A percentile compares a stretch with the other conserved stretches of the same genome.
Conservation (phyloP, 1,284 basidiomycete species). For the Ustilago loliicola region DNA sequence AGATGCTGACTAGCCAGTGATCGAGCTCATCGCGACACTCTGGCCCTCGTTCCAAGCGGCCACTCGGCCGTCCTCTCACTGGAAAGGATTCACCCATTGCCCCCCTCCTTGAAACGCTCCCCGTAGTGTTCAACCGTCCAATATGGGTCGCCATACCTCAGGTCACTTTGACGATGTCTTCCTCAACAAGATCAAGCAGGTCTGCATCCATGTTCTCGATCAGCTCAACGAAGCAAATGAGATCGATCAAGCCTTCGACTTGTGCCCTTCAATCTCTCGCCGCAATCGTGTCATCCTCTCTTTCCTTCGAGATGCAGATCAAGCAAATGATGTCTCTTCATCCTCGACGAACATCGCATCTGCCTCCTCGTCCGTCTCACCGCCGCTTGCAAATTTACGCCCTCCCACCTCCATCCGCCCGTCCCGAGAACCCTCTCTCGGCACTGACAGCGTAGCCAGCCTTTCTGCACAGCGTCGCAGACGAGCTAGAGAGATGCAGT, state of each 20-base stretch:
- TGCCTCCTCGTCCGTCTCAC: conserved; percentile 15
- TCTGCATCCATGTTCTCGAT: conserved; percentile 45
- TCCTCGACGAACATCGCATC: not conserved
- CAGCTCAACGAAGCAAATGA: conserved; percentile 52
- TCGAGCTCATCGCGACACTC: no score
- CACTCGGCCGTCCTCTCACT: not conserved
- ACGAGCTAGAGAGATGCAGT: conserved; percentile 41
- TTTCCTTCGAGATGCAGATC: conserved; percentile 47
- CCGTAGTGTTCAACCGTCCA: not conserved
- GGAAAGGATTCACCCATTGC: not conserved
- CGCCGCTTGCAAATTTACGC: conserved; percentile 2
- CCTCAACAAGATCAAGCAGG: conserved; percentile 50
- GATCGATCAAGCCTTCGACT: conserved; percentile 46
- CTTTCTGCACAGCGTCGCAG: conserved; percentile 41
- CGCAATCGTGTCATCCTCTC: conserved; percentile 49
- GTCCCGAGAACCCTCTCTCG: conserved; percentile 28
- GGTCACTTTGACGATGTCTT: conserved; percentile 51
- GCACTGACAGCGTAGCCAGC: conserved; percentile 42
- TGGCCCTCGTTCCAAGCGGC: no score
- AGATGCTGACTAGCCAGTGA: no score
- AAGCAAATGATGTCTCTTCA: not conserved
- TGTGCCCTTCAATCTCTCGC: conserved; percentile 47
- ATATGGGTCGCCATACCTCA: conserved; percentile 41
- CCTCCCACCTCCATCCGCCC: conserved; percentile 14
- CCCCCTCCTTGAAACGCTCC: not conserved